Evolutionary conservation across 2,329 filamentous ascomycete genomes (phyloP), one percentile per base, ranked within the genome.

Genomic region (Onygena corvina): DNA sequence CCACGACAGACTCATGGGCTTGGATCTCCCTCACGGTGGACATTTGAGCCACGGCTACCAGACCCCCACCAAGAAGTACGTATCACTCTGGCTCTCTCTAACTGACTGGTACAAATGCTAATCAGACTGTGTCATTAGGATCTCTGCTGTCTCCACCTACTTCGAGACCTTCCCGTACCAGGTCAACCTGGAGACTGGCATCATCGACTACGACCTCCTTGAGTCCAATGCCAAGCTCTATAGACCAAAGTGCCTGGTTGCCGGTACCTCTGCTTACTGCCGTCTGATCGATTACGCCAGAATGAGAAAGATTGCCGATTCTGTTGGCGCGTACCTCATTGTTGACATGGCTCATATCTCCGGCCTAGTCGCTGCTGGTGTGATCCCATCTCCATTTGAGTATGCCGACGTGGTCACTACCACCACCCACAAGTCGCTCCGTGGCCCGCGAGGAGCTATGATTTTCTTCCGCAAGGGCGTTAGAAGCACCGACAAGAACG

Each of bases 271-370:
- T 53, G 92, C 92, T 42, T 98, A 98, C 75, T 92, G 88, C 72
- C 83, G 92, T 56, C 76, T 94, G 56, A 94, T 98, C 60, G 89
- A 98, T 71, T 98, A 98, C 70, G 80, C 83, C 61, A 82, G 84
- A 58, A 92, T 98, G 78, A 86, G 86, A 57, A 79, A 87, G 59
- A 92, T 94, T 56, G 85, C 84, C 58, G 84, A 94, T 69, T 93
- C 94, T 71, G 78, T 87, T 50, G 87, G 88, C 60, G 87, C 87
- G 61, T 98, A 96, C 70, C 77, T 98, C 51, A 73, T 98, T 53
- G 86, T 87, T 59, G 92, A 98, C 64, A 95, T 98, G 81, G 92
- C 92, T 48, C 92, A 98, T 64, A 93, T 98, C 58, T 96, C 90
- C 7, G 92, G 92, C 57, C 74, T 98, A 54, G 81, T 98, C 47